Evolutionary conservation across 768 basidiomycete species (phyloP), one percentile per base, ranked within the genome.

Genomic region (Boletus bicolor): DNA sequence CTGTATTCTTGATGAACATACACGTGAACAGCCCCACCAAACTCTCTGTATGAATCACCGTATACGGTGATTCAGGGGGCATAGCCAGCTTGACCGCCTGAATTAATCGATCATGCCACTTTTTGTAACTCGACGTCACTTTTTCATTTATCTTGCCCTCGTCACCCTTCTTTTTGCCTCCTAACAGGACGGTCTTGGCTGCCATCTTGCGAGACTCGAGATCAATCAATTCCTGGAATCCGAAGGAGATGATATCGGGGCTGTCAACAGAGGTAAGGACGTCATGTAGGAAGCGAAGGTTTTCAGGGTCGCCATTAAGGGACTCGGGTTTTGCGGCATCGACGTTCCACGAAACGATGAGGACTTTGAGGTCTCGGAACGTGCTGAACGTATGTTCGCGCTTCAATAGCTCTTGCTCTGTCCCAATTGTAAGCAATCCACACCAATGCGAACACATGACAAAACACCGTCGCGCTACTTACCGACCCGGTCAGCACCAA

Each of bases 181-280:
- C 88, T 6, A 96, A 78, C 0, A 99, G 67, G 28, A 98, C 85
- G 19, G 87, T 92, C 74, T 97, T 95, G 64, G 96, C 96, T 1
- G 89, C 86, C 77, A 98, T 86, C 73, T 86, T 93, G 57, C 92
- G 85, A 60, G 84, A 86, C 62, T 97, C 94, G n/a, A 99, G 82
- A 67, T 97, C 93, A 57, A 99, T 92, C 38, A 98, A 82, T 73
- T 98, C 96, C 71, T 99, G 96, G 71, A 98, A 89, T 2, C 94
- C 94, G 63, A 99, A 96, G 5, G 85, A 82, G 59, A 99, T 88
- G 62, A 98, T 86, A 59, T 98, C 95, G 3, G 96, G 91, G 11
- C 72, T 63, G 12, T 90, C 84, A 37, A 87, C 84, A 63, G 86
- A 89, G 5, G 71, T 76, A 11, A 98, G 76, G 2, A 82, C 84